Percentiles rank a stretch among this genome's conserved stretches.
phyloP scores from a whole-genome alignment of 352 stramenopile species.

The Pythium sp. region DNA sequence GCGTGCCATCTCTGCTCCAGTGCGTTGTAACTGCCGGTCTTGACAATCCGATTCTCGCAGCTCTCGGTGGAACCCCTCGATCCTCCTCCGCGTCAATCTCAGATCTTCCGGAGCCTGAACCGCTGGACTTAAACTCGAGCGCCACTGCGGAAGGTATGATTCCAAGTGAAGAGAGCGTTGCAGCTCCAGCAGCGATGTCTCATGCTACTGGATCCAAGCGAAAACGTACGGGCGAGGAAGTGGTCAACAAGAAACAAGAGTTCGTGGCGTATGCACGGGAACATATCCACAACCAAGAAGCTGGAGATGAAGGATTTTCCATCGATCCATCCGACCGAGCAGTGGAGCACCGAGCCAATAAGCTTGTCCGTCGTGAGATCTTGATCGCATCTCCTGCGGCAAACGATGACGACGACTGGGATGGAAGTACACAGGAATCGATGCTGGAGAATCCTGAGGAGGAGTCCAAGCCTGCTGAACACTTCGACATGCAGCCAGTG shows the following conservation, averaged over 20 bases:
- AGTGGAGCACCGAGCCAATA: conserved; percentile 80
- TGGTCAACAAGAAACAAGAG: conserved; percentile 17
- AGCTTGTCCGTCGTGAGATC: conserved; percentile 82
- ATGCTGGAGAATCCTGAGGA: conserved; percentile 33
- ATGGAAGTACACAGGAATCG: conserved; percentile 32
- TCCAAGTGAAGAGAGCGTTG: conserved; percentile 10
- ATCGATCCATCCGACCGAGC: conserved; percentile 83
- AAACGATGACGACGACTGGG: conserved; percentile 79
- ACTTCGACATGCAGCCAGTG: conserved; percentile 83
- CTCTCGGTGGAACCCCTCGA: conserved; percentile 56
- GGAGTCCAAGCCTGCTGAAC: conserved; percentile 45
- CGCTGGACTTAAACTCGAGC: conserved; percentile 35
- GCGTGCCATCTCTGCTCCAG: conserved; percentile 23
- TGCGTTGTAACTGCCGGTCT: conserved; percentile 22
- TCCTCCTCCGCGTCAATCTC: conserved; percentile 20
- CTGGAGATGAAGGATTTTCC: conserved; percentile 78
- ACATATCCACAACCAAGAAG: conserved; percentile 77
- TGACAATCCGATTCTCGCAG: conserved; percentile 65
- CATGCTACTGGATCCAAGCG: conserved; percentile 15
- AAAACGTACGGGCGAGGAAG: conserved; percentile 15
- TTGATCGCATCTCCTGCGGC: conserved; percentile 76
- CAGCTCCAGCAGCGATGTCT: not conserved
- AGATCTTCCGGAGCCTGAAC: conserved; percentile 37
- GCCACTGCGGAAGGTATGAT: conserved; percentile 3
- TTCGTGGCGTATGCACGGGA: conserved; percentile 77